Evolutionary conservation across 805 yeast species (phyloP), one percentile per base, ranked within the genome.

Genomic region (Candida pseudofarinosa): DNA sequence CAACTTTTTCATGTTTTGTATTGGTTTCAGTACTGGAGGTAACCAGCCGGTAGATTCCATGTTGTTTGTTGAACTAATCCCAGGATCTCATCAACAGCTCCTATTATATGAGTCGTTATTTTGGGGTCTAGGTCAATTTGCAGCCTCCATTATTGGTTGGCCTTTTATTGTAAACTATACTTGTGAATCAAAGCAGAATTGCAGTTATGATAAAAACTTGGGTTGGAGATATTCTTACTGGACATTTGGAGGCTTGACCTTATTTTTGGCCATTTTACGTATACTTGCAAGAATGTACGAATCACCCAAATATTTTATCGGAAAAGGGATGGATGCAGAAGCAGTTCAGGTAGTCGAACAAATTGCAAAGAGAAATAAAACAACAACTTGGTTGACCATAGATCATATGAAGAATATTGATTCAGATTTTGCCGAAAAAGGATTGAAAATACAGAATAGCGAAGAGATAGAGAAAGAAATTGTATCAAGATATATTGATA

Each of bases 111-210:
- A 55, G 58, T 75, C 80, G 19, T 59, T 65, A 34, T 77, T 70
- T 75, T 77, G 82, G 82, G 80, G 79, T 37, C 62, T 77, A 30
- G 81, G 81, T 34, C 80, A 76, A 51, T 71, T 77, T 2, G 59
- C 75, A 37, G 68, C 77, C 15, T 61, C 63, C 14, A 55, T 74
- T 13, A 51, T 74, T 34, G 74, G 79, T 2, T 77, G 79, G 76
- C 79, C 77, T 0, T 73, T 72, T 41, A 54, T 77, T 38, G 73
- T 77, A 13, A 63, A 69, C 41, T 58, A 65, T 44, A 67, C 74
- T 3, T 75, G 81, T 47, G 50, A 59, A 13, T 55, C 55, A 4
- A 19, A 15, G 16, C 63, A 50, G 8, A 37, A 59, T 23, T 77
- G 83, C 50, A 59, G 61, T 28, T 63, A 75, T 12, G 39, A 48